These are phyloP conservation scores for Wallacemonas sp. DNA, from an alignment of 208 protist genomes.

Conservation along the genomic window DNA sequence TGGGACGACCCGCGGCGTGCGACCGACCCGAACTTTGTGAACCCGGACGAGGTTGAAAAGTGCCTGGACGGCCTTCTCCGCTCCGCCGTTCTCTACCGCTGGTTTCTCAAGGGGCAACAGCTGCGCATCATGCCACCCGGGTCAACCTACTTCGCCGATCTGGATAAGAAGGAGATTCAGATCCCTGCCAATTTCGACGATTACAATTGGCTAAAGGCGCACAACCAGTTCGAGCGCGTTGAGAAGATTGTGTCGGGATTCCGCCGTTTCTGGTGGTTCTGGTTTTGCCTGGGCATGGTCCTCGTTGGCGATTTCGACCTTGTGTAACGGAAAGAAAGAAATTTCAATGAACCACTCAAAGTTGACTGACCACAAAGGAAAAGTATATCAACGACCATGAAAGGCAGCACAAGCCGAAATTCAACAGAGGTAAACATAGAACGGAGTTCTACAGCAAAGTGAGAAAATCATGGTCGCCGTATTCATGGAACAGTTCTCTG, in stretches of 20 bases:
- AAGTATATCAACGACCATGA: no score
- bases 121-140: slow-evolving; percentile 75
- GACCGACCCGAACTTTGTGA: slow-evolving; percentile 65
- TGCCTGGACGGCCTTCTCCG: slow-evolving; percentile 72
- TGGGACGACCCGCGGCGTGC: slow-evolving; percentile 80
- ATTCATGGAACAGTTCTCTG: not conserved
- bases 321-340: slow-evolving; percentile 28
- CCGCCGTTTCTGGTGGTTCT: slow-evolving; percentile 84
- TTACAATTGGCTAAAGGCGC: slow-evolving; percentile 80
- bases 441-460: no score
- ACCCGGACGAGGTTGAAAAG: slow-evolving; percentile 69
- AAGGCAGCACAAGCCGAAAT: no score
- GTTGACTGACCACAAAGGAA: no score
- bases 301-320: slow-evolving; percentile 85
- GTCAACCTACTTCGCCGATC: slow-evolving; percentile 64
- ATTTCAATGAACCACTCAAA: no score
- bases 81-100: slow-evolving; percentile 77
- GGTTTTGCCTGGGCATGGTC: slow-evolving; percentile 75
- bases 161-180: slow-evolving; percentile 74
- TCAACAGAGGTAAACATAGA: no score
- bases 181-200: slow-evolving; percentile 88
- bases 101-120: slow-evolving; percentile 80
- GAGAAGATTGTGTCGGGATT: slow-evolving; percentile 57
- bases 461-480: slow-evolving; percentile 9
- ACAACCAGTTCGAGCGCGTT: slow-evolving; percentile 58